phyloP scores from a whole-genome alignment of 306 rosid genomes.

The Ammopiptanthus mongolicus region DNA sequence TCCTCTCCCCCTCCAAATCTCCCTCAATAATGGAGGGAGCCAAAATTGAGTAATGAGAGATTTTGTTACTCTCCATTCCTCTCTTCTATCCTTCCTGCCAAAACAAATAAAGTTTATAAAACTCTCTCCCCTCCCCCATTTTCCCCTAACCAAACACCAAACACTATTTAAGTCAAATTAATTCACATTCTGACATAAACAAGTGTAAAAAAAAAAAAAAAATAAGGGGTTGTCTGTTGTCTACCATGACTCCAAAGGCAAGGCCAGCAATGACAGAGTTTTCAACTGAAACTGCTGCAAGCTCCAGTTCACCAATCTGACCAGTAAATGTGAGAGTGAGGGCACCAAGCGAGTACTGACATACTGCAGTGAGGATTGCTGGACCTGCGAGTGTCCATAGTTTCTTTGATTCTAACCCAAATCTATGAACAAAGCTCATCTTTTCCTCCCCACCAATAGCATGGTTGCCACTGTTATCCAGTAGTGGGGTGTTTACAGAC shows the following conservation, averaged over 20 bases:
- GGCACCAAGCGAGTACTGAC: conserved; percentile 66
- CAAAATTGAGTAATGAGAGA: too few relatives aligned
- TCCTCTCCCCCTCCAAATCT: too few relatives aligned
- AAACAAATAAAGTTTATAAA: too few relatives aligned
- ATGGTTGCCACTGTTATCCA: conserved; percentile 3
- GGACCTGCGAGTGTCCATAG: conserved; percentile 59
- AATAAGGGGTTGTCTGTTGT: neutral
- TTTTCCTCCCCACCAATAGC: conserved; percentile 26
- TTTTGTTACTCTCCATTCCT: too few relatives aligned
- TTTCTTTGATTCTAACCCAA: conserved; percentile 33
- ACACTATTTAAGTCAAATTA: too few relatives aligned
- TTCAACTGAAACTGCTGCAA: conserved; percentile 69
- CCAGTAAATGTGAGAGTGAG: conserved; percentile 61
- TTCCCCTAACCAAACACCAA: too few relatives aligned
- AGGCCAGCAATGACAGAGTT: conserved; percentile 67
- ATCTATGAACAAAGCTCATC: neutral
- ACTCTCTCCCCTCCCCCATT: too few relatives aligned
- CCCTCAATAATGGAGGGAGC: too few relatives aligned
- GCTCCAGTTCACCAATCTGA: conserved; percentile 43
- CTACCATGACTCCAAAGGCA: conserved; percentile 69
- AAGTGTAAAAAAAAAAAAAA: neutral
- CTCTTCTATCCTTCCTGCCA: too few relatives aligned
- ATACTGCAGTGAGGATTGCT: conserved; percentile 46
- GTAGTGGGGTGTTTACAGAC: conserved; percentile 30
- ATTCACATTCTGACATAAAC: too few relatives aligned